Evolutionary conservation across 768 basidiomycete species (phyloP).

Genomic region (Naganishia vaughanmartiniae): DNA sequence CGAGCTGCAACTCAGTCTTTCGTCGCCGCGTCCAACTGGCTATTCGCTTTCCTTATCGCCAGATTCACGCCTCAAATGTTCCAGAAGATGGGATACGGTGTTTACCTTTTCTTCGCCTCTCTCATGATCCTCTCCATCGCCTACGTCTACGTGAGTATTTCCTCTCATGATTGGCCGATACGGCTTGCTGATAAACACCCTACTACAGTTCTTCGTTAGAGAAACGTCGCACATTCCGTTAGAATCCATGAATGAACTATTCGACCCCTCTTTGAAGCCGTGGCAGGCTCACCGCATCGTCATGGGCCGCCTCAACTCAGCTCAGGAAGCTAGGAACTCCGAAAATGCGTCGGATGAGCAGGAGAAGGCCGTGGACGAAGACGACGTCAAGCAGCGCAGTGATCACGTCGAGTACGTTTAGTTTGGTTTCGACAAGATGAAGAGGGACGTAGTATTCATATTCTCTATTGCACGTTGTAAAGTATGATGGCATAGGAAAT

Average conservation of each 20-base stretch:
- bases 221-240: constrained; percentile 25
- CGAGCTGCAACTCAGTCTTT: constrained; percentile 30
- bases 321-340: neutral
- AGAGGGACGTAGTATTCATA: constrained; percentile 11
- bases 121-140: constrained; percentile 30
- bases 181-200: neutral
- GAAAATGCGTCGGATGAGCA: constrained; percentile 16
- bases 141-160: constrained; percentile 29
- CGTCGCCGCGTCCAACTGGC: constrained; percentile 32
- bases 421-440: neutral
- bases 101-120: constrained; percentile 32
- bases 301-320: constrained; percentile 1
- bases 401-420: constrained; percentile 25
- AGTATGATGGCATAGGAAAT: constrained; percentile 21
- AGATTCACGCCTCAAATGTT: constrained; percentile 32
- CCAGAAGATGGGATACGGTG: constrained; percentile 29
- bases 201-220: constrained; percentile 25
- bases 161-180: neutral
- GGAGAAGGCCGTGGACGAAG: neutral
- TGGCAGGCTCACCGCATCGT: constrained; percentile 26
- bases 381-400: constrained; percentile 8
- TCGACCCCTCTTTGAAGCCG: constrained; percentile 21
- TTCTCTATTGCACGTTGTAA: constrained; percentile 19
- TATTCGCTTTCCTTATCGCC: constrained; percentile 32
- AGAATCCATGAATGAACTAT: constrained; percentile 29